Conservation (phyloP, 108 stramenopile genomes). For the Aureococcus anophagefferens region DNA sequence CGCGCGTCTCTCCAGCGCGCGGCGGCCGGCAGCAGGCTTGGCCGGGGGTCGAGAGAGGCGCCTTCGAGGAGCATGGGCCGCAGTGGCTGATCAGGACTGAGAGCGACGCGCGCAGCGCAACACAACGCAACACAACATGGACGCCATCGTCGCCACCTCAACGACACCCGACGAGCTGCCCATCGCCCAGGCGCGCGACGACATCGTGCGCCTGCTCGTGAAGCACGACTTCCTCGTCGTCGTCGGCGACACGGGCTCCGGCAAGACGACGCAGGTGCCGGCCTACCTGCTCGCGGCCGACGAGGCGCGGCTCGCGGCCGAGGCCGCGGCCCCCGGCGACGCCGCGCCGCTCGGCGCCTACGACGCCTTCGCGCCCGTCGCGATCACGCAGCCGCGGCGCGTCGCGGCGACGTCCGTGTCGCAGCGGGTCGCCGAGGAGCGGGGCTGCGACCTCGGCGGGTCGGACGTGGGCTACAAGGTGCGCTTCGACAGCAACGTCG, state of each 20-base stretch:
- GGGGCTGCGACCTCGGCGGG: constrained; percentile 30
- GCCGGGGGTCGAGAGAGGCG: no score
- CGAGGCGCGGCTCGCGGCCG: not conserved
- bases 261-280: constrained; percentile 54
- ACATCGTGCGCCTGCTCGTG: constrained; percentile 1
- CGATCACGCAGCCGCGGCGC: constrained; percentile 79
- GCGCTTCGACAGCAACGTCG: constrained; percentile 57
- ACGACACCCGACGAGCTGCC: not conserved
- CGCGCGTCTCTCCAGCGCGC: no score
- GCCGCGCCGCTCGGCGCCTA: no score
- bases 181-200: not conserved
- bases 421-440: constrained; percentile 62
- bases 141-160: no score
- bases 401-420: constrained; percentile 79
- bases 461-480: constrained; percentile 62
- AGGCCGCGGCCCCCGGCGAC: no score
- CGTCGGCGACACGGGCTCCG: constrained; percentile 46
- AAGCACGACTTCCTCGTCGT: constrained; percentile 32
- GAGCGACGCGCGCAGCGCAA: no score
- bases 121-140: no score
- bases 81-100: no score
- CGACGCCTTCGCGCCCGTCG: constrained; percentile 35
- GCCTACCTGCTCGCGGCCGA: constrained; percentile 47
- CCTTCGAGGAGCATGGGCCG: no score
- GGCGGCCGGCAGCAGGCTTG: no score